These are phyloP conservation scores for Sporormia fimetaria DNA, from an alignment of 495 filamentous ascomycete genomes.

Conservation along the genomic window DNA sequence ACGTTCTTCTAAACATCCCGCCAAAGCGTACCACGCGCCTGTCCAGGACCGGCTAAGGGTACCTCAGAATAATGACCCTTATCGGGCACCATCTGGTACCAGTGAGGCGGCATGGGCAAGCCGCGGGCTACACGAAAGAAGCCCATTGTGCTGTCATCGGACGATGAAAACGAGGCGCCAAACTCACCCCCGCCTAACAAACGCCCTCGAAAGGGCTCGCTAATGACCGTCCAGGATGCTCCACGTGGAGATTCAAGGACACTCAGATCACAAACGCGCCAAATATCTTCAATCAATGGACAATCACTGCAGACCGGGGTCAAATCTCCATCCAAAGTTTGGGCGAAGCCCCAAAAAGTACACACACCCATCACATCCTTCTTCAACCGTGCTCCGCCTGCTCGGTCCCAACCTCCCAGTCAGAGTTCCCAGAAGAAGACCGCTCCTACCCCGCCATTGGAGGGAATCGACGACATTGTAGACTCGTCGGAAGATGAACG, in stretches of 20 bases:
- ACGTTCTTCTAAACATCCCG: slow-evolving; percentile 5
- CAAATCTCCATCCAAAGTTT: slow-evolving; percentile 16
- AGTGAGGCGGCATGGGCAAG: slow-evolving; percentile 31
- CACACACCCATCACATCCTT: slow-evolving; percentile 35
- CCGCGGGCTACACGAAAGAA: slow-evolving; percentile 40
- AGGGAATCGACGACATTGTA: slow-evolving; percentile 35
- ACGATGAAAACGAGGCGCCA: slow-evolving; percentile 31
- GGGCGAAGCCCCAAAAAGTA: slow-evolving; percentile 20
- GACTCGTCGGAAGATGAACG: slow-evolving; percentile 33
- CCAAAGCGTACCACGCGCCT: slow-evolving; percentile 5
- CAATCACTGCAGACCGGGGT: slow-evolving; percentile 6
- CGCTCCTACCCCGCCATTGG: slow-evolving; percentile 13
- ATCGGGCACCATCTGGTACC: no score
- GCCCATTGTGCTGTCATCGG: slow-evolving; percentile 36
- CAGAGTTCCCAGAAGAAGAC: slow-evolving; percentile 27
- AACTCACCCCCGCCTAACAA: slow-evolving; percentile 17
- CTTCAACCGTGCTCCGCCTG: slow-evolving; percentile 32
- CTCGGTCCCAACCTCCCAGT: slow-evolving; percentile 22
- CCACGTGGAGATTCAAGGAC: slow-evolving; percentile 7
- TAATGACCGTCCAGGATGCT: slow-evolving; percentile 10
- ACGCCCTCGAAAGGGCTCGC: slow-evolving; percentile 17
- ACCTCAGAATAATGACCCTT: slow-evolving; percentile 14
- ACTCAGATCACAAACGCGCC: slow-evolving; percentile 1
- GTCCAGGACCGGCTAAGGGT: slow-evolving; percentile 5
- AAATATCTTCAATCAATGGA: slow-evolving; percentile 3